phyloP scores from a whole-genome alignment of 257 asterid species.

The Solanum virginianum region DNA sequence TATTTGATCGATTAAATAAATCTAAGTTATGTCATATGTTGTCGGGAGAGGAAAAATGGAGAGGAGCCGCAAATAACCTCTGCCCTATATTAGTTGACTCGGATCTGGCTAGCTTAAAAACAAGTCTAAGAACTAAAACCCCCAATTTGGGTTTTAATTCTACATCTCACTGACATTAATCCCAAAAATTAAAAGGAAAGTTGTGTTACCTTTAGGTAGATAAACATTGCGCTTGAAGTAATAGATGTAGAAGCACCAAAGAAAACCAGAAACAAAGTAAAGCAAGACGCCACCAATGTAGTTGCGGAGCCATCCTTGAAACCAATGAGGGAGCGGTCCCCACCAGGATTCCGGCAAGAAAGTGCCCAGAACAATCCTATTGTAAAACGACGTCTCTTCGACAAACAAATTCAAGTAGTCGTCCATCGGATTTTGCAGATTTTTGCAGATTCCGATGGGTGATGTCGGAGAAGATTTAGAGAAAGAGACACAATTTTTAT shows the following conservation, averaged over 20 bases:
- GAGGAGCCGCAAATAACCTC: too few relatives aligned
- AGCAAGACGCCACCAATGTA: constrained; percentile 64
- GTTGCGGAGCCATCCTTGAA: constrained; percentile 76
- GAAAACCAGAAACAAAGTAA: constrained; percentile 50
- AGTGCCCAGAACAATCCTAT: constrained; percentile 53
- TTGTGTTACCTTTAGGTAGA: constrained; percentile 52
- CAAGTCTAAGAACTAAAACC: not conserved
- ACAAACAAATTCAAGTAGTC: constrained; percentile 45
- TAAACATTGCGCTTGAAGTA: constrained; percentile 61
- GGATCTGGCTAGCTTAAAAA: not conserved
- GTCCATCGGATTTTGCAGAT: not conserved
- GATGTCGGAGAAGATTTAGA: not conserved
- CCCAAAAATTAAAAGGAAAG: not conserved
- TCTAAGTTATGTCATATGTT: too few relatives aligned
- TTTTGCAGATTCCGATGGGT: not conserved
- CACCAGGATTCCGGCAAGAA: constrained; percentile 51
- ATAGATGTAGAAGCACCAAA: constrained; percentile 80
- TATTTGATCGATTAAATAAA: too few relatives aligned
- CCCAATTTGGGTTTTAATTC: not conserved
- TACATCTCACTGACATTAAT: not conserved
- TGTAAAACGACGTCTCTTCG: constrained; percentile 75
- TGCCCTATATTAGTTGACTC: too few relatives aligned
- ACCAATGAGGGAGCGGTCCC: constrained; percentile 56
- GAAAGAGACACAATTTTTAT: not conserved
- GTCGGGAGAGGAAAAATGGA: too few relatives aligned